These are phyloP conservation scores for Schizochytrium sp. DNA, from an alignment of 108 stramenopile species.

Conservation along the genomic window DNA sequence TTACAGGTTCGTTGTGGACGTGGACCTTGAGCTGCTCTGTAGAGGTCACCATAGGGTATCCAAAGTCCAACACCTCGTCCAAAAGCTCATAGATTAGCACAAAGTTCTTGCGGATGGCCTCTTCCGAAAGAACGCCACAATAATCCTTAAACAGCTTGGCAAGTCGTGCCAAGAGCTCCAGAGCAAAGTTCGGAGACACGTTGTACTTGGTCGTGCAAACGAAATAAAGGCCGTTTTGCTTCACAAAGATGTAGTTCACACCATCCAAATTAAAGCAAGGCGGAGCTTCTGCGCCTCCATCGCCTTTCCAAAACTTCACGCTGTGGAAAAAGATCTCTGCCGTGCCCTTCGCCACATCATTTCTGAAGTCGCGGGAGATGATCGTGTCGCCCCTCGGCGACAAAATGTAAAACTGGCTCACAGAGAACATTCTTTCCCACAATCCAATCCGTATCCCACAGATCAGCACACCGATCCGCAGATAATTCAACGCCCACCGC, in stretches of 20 bases:
- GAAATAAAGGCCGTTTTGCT: slow-evolving; percentile 95
- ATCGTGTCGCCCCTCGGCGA: slow-evolving; percentile 99
- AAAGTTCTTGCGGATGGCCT: slow-evolving; percentile 99
- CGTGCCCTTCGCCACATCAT: slow-evolving; percentile 76
- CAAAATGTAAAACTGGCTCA: slow-evolving; percentile 92
- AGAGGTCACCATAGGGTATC: slow-evolving; percentile 95
- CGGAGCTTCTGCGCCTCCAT: slow-evolving; percentile 75
- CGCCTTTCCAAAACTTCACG: slow-evolving; percentile 93
- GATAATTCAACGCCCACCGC: too few species aligned
- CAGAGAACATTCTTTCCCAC: slow-evolving; percentile 67
- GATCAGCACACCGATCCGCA: too few species aligned
- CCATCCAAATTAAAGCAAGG: slow-evolving; percentile 81
- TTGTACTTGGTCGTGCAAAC: slow-evolving; percentile 88
- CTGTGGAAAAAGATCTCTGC: slow-evolving; percentile 95
- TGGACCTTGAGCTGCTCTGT: slow-evolving; percentile 96
- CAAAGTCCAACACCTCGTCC: slow-evolving; percentile 98
- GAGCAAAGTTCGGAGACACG: slow-evolving; percentile 64
- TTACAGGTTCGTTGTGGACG: slow-evolving; percentile 98
- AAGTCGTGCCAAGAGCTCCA: slow-evolving; percentile 93
- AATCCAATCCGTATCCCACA: neutral
- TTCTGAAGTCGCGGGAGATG: slow-evolving; percentile 78
- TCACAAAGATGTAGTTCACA: slow-evolving; percentile 91
- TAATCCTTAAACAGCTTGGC: slow-evolving; percentile 99
- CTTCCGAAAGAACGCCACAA: slow-evolving; percentile 96
- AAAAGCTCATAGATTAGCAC: slow-evolving; percentile 98